Evolutionary conservation across 257 asterid genomes (phyloP).

Genomic region (Nemophila menziesii): DNA sequence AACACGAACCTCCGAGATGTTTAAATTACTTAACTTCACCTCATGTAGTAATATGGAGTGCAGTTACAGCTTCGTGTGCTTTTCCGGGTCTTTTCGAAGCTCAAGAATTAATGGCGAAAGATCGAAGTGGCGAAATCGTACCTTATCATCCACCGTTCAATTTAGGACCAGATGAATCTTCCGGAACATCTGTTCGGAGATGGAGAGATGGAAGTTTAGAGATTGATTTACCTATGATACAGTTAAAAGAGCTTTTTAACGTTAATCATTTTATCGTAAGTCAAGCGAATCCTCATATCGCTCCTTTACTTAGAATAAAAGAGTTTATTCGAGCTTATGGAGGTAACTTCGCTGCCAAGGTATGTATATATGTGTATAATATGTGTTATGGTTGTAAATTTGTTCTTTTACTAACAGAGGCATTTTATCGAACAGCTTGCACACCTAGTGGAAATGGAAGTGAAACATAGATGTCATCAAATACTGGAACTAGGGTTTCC

Average conservation of each 20-base stretch:
- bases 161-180: conserved; percentile 68
- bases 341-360: conserved; percentile 95
- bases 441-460: conserved; percentile 89
- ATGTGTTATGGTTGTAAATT: not conserved
- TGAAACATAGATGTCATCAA: conserved; percentile 88
- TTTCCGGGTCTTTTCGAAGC: conserved; percentile 97
- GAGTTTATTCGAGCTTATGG: conserved; percentile 83
- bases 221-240: conserved; percentile 94
- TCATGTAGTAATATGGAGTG: conserved; percentile 98
- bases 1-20: conserved; percentile 97
- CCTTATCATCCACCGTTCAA: conserved; percentile 98
- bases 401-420: not conserved
- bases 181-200: conserved; percentile 52
- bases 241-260: conserved; percentile 89
- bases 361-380: conserved; percentile 7
- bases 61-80: conserved; percentile 95
- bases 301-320: conserved; percentile 80
- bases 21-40: conserved; percentile 96
- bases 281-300: conserved; percentile 96
- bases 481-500: conserved; percentile 86
- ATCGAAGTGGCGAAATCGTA: conserved; percentile 80
- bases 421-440: no score
- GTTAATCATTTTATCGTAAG: conserved; percentile 95
- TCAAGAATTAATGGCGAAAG: conserved; percentile 94
- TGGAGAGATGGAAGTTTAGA: conserved; percentile 99